Evolutionary conservation across 1,284 basidiomycete species (phyloP).

Genomic region (Irpex sp.): DNA sequence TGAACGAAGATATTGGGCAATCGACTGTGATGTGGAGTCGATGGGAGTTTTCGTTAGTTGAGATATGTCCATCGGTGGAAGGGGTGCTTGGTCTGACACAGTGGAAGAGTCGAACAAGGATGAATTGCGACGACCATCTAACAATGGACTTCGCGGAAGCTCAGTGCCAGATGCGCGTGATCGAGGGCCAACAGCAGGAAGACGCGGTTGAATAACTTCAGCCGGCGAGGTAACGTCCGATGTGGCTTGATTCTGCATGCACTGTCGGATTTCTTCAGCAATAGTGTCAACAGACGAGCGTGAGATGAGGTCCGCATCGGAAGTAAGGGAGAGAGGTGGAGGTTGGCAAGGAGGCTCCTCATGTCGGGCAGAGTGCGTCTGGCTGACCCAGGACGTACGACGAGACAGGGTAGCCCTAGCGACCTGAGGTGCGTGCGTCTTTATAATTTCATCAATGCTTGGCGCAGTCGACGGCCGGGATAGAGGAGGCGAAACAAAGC

Average conservation of each 20-base stretch:
- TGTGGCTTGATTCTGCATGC: constrained; percentile 55
- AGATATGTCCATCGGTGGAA: constrained; percentile 25
- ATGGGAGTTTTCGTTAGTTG: constrained; percentile 23
- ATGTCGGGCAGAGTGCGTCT: constrained; percentile 33
- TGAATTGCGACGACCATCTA: constrained; percentile 39
- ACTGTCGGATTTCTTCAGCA: constrained; percentile 72
- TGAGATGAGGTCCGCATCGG: constrained; percentile 56
- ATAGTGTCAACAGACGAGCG: constrained; percentile 82
- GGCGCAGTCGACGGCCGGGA: constrained; percentile 43
- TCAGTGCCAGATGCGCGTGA: constrained; percentile 42
- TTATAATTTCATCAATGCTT: constrained; percentile 82
- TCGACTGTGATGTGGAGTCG: constrained; percentile 57
- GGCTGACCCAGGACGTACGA: constrained; percentile 39
- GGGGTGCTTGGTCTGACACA: constrained; percentile 37
- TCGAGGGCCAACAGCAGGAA: constrained; percentile 38
- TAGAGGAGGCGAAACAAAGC: constrained; percentile 10
- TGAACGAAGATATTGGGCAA: constrained; percentile 83
- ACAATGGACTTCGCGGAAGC: constrained; percentile 43
- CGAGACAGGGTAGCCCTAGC: constrained; percentile 32
- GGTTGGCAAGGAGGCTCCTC: constrained; percentile 33
- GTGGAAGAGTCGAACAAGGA: constrained; percentile 38
- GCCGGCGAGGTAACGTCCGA: constrained; percentile 29
- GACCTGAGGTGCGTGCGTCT: constrained; percentile 55
- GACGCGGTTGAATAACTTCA: constrained; percentile 33
- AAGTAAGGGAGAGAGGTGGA: constrained; percentile 45